Evolutionary conservation across 202 grass and related monocot species (phyloP), one percentile per base, ranked within the genome.

Genomic region (Panicum hallii): DNA sequence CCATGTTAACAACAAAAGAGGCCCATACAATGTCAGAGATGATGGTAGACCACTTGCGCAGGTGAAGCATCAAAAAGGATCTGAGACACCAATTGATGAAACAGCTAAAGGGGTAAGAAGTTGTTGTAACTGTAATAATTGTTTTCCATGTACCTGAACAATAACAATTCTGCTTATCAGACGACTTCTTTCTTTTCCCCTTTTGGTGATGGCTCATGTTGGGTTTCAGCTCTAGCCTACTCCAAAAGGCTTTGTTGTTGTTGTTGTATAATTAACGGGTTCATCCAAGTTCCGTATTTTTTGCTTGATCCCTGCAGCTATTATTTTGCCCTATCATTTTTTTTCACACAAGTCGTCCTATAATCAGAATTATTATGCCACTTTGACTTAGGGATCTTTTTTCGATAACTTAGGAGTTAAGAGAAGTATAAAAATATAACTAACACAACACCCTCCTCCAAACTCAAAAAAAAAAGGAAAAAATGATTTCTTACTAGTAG

Each of bases 1-100:
- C 49, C 70, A 63, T 53, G 60, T 75, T 67, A 87, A 82, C 47
- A 65, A 79, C 42, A 88, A 84, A 89, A 85, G 79, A 84, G 79
- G 47, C 50, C 48, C 54, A 34, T 83, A 65, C 57, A 77, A 34
- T 82, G 88, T 77, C 70, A 75, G 58, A 65, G 69, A 77, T 82
- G 82, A 86, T 84, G 87, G 49, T 83, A 77, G 30, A 49, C 23
- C 49, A 26, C 48, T 50, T 56, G 26, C 53, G 47, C 79, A 79
- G 53, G 46, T 52, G 56, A 82, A 85, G 34, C 86, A 75, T 84
- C 28, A 84, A 48, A 84, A 81, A 57, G 67, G 69, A 80, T 13
- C 57, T 84, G 63, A 72, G 14, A 79, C 36, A 38, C n/a, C 52
- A 61, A 23, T 57, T 43, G 83, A 70, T 53, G 67, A 69, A 88